A percentile compares a stretch with the other conserved stretches of the same genome.
These are phyloP conservation scores for Sabuloglossum arenarium DNA, from an alignment of 495 filamentous ascomycete species.

Conservation along the genomic window DNA sequence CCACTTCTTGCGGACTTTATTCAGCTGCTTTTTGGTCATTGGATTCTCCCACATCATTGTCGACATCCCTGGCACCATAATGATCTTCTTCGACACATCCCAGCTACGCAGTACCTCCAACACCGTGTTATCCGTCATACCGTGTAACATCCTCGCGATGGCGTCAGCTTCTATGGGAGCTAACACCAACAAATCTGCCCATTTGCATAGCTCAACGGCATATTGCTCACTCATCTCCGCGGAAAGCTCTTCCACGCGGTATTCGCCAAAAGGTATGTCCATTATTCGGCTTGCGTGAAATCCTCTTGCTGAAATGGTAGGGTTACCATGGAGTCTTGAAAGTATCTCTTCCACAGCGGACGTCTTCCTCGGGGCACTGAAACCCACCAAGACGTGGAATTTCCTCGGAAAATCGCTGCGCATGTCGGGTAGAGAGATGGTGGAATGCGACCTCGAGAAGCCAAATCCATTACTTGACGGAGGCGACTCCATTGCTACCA, in stretches of 20 bases:
- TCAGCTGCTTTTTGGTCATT: constrained; percentile 61
- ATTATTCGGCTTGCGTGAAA: background rate
- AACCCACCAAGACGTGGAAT: background rate
- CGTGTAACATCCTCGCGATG: constrained; percentile 64
- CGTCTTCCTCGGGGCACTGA: background rate
- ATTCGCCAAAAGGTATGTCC: too few species aligned
- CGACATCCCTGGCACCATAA: constrained; percentile 69
- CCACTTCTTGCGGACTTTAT: constrained; percentile 61
- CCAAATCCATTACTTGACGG: too few species aligned
- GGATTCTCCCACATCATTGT: constrained; percentile 69
- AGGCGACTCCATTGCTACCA: background rate
- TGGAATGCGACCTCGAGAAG: background rate
- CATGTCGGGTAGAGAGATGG: background rate
- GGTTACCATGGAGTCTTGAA: background rate
- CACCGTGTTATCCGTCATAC: constrained; percentile 51
- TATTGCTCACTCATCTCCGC: constrained; percentile 15
- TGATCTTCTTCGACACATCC: constrained; percentile 64
- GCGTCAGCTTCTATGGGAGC: constrained; percentile 69
- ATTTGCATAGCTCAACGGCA: constrained; percentile 54
- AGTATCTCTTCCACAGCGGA: background rate
- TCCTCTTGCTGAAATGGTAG: background rate
- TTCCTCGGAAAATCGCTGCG: background rate
- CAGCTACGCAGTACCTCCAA: constrained; percentile 58
- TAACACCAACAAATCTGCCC: constrained; percentile 70
- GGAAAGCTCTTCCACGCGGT: background rate